These are phyloP conservation scores for Penicillium sp. DNA, from an alignment of 2,329 filamentous ascomycete species.

Conservation along the genomic window DNA sequence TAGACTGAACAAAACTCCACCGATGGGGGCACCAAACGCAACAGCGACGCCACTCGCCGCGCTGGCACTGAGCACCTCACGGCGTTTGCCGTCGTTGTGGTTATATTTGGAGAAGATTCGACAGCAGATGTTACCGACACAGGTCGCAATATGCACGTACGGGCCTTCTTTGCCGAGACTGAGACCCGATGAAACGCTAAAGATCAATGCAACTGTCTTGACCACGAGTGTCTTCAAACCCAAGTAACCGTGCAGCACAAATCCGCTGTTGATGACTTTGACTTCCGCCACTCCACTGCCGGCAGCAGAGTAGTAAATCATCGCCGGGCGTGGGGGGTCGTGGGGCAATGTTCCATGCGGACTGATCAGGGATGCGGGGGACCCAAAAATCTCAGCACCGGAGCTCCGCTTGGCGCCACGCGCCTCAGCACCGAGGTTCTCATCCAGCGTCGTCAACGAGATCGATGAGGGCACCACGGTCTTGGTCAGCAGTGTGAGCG, in stretches of 20 bases:
- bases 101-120: constrained; percentile 94
- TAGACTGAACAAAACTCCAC: constrained; percentile 84
- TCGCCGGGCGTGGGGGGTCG: constrained; percentile 52
- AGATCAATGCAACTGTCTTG: constrained; percentile 74
- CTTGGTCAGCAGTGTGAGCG: constrained; percentile 82
- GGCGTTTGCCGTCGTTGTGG: constrained; percentile 84
- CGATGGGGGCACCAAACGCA: constrained; percentile 84
- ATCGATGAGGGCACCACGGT: constrained; percentile 87
- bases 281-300: constrained; percentile 96
- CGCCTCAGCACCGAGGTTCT: constrained; percentile 72
- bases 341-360: constrained; percentile 33
- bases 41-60: constrained; percentile 89
- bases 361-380: constrained; percentile 36
- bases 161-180: constrained; percentile 93
- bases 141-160: constrained; percentile 95
- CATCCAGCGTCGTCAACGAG: constrained; percentile 80
- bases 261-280: constrained; percentile 94
- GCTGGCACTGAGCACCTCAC: constrained; percentile 88
- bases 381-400: constrained; percentile 34
- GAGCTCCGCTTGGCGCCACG: constrained; percentile 43
- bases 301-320: constrained; percentile 92
- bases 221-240: constrained; percentile 79
- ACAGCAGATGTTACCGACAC: constrained; percentile 90
- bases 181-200: constrained; percentile 87
- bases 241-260: constrained; percentile 92